Evolutionary conservation across 306 rosid species (phyloP).

Genomic region (Cercis canadensis): DNA sequence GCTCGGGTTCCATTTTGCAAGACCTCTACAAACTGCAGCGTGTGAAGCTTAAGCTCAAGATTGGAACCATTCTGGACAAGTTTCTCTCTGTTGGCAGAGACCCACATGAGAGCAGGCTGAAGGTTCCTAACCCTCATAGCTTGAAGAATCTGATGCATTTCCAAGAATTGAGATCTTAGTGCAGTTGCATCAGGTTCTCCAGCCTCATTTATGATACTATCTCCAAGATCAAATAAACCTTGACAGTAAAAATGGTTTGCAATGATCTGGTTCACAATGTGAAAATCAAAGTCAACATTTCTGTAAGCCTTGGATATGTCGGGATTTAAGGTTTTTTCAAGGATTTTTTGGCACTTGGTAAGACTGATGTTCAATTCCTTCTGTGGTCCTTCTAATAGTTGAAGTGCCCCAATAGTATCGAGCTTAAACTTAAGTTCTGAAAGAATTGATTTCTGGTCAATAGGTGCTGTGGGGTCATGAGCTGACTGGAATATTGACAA

Average conservation of each 20-base stretch:
- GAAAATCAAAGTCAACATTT: conserved; percentile 74
- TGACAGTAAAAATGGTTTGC: conserved; percentile 77
- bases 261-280: conserved; percentile 65
- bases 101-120: conserved; percentile 87
- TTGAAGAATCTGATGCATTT: conserved; percentile 73
- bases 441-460: conserved; percentile 64
- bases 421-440: conserved; percentile 66
- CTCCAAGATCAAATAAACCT: conserved; percentile 81
- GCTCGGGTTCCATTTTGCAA: conserved; percentile 59
- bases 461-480: conserved; percentile 43
- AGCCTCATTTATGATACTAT: conserved; percentile 69
- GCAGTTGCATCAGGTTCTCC: conserved; percentile 61
- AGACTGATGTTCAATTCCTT: conserved; percentile 66
- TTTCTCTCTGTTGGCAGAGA: conserved; percentile 56
- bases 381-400: conserved; percentile 69
- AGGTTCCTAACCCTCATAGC: conserved; percentile 69
- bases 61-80: conserved; percentile 60
- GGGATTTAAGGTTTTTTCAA: conserved; percentile 64
- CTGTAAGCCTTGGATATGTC: conserved; percentile 88
- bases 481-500: conserved; percentile 60
- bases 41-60: conserved; percentile 75
- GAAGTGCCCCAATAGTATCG: conserved; percentile 56
- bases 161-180: conserved; percentile 63
- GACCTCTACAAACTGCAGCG: conserved; percentile 75
- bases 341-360: conserved; percentile 68